Percentiles rank a stretch among this genome's conserved stretches.
phyloP scores from a whole-genome alignment of 768 basidiomycete genomes.

The Lactarius indigo region DNA sequence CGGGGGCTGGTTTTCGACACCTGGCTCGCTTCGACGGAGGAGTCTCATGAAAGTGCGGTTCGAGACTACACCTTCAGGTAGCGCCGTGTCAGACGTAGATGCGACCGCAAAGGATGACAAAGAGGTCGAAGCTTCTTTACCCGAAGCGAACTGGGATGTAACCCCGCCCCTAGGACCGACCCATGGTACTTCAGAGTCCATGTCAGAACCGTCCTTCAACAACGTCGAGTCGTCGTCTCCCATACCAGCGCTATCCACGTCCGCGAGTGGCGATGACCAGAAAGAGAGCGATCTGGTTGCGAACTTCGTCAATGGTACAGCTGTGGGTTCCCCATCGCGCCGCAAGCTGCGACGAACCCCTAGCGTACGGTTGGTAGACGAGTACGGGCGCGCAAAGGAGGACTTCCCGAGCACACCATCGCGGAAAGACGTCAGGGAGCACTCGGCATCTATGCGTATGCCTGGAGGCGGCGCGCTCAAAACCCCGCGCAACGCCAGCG shows the following conservation, averaged over 20 bases:
- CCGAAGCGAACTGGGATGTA: conserved; percentile 14
- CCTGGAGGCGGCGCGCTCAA: conserved; percentile 22
- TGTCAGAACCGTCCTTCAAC: conserved; percentile 24
- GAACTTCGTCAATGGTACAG: conserved; percentile 23
- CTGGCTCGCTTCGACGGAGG: conserved; percentile 44
- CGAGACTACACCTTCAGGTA: conserved; percentile 41
- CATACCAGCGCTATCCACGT: background rate
- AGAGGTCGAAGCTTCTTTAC: background rate
- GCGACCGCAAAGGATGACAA: conserved; percentile 15
- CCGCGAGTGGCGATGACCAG: background rate
- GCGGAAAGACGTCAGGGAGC: conserved; percentile 25
- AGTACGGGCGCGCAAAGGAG: conserved; percentile 45
- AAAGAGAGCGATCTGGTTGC: background rate
- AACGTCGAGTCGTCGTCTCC: conserved; percentile 23
- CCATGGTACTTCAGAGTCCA: conserved; percentile 10
- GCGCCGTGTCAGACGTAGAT: conserved; percentile 28
- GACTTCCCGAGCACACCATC: conserved; percentile 23
- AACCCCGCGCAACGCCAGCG: conserved; percentile 37
- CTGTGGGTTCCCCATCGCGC: conserved; percentile 25
- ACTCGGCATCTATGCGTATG: conserved; percentile 22
- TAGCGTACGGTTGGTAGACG: conserved; percentile 63
- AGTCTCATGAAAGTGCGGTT: conserved; percentile 72
- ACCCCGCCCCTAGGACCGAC: background rate
- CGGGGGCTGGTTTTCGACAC: conserved; percentile 49
- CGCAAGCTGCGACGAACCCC: conserved; percentile 46